Evolutionary conservation across 192 early-diverging fungal species (phyloP).

Genomic region (Rhizophlyctis rosea): DNA sequence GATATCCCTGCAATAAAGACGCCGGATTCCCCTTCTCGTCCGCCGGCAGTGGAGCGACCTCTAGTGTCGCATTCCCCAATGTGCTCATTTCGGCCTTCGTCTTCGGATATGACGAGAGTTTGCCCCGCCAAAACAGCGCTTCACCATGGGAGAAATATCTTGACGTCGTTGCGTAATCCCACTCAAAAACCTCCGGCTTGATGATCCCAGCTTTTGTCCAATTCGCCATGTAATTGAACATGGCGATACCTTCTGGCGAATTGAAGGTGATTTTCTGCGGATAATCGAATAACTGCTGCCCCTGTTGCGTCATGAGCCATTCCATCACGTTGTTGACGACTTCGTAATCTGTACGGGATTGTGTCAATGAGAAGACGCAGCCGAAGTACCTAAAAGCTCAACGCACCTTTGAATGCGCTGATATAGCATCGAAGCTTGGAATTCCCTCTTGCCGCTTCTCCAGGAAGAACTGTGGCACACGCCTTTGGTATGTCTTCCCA

Average conservation of each 20-base stretch:
- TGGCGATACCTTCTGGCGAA: background rate
- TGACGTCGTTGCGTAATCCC: constrained; percentile 1
- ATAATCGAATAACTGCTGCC: constrained; percentile 7
- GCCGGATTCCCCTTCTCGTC: background rate
- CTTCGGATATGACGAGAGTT: background rate
- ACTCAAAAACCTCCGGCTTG: constrained; percentile 9
- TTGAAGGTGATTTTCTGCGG: constrained; percentile 14
- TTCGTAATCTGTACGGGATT: background rate
- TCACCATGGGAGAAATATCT: constrained; percentile 9
- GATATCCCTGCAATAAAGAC: constrained; percentile 17
- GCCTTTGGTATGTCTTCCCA: constrained; percentile 11
- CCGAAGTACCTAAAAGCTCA: no score
- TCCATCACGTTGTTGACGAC: constrained; percentile 17
- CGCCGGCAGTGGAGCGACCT: constrained; percentile 1
- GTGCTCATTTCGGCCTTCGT: background rate
- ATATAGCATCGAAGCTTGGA: constrained; percentile 20
- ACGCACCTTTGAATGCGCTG: constrained; percentile 11
- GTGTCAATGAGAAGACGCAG: background rate
- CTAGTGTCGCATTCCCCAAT: background rate
- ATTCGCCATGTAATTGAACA: background rate
- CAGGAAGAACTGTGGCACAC: constrained; percentile 5
- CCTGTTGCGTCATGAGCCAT: constrained; percentile 6
- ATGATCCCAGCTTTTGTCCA: constrained; percentile 4
- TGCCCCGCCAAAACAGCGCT: constrained; percentile 20
- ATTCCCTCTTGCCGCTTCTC: constrained; percentile 3